phyloP scores from a whole-genome alignment of 805 yeast species.

The Suhomyces sp. region DNA sequence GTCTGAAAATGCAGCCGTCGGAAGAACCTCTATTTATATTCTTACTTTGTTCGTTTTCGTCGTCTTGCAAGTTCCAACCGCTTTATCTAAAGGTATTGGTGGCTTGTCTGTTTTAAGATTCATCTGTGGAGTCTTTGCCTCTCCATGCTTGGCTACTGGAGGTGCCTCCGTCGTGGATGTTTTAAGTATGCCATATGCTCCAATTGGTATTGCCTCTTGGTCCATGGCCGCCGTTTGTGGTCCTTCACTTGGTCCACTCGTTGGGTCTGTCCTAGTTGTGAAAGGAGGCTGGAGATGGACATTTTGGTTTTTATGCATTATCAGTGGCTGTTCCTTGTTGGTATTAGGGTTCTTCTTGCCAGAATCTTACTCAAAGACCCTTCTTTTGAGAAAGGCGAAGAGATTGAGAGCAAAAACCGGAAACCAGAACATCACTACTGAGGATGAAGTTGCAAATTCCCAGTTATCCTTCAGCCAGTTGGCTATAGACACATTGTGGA shows the following conservation, averaged over 20 bases:
- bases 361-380: constrained; percentile 47
- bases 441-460: constrained; percentile 36
- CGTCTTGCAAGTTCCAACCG: constrained; percentile 57
- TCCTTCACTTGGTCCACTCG: constrained; percentile 55
- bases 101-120: constrained; percentile 52
- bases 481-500: constrained; percentile 37
- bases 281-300: constrained; percentile 52
- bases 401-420: constrained; percentile 50
- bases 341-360: constrained; percentile 41
- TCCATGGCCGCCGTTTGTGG: constrained; percentile 54
- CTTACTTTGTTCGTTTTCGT: constrained; percentile 46
- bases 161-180: constrained; percentile 59
- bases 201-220: constrained; percentile 53
- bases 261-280: constrained; percentile 53
- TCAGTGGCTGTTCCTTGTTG: constrained; percentile 38
- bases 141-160: constrained; percentile 58
- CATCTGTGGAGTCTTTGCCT: constrained; percentile 53
- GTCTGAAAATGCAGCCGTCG: constrained; percentile 53
- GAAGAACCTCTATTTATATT: constrained; percentile 52
- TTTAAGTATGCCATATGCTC: constrained; percentile 38
- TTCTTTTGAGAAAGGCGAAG: constrained; percentile 47
- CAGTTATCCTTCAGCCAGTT: constrained; percentile 19
- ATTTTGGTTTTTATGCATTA: constrained; percentile 50
- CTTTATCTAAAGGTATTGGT: constrained; percentile 49
- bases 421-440: constrained; percentile 42